phyloP scores from a whole-genome alignment of 2,329 filamentous ascomycete genomes.

The Verticillium nonalfalfae region DNA sequence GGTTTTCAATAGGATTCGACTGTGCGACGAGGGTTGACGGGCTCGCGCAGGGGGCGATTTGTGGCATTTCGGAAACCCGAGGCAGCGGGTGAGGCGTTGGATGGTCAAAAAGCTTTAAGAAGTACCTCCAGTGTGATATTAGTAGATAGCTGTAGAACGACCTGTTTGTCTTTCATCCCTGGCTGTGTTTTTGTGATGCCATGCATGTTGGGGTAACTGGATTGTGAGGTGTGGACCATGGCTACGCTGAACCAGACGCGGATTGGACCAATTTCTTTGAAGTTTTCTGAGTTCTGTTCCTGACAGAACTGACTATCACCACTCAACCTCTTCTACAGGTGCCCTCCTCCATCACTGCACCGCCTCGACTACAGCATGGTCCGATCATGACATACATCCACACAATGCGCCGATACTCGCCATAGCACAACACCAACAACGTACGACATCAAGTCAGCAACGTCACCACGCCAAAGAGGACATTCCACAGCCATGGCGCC shows the following conservation, averaged over 20 bases:
- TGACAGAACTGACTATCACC: too few relatives aligned
- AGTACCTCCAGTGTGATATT: not conserved
- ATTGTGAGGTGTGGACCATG: not conserved
- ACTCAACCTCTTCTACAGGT: too few relatives aligned
- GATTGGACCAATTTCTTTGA: not conserved
- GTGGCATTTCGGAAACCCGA: not conserved
- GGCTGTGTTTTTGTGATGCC: not conserved
- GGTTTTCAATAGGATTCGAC: not conserved
- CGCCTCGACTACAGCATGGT: too few relatives aligned
- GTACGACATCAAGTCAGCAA: too few relatives aligned
- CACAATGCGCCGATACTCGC: too few relatives aligned
- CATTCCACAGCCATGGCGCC: not conserved
- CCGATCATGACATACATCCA: too few relatives aligned
- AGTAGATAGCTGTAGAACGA: not conserved
- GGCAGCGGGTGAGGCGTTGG: not conserved
- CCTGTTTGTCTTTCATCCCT: not conserved
- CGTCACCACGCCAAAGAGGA: too few relatives aligned
- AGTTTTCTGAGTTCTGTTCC: too few relatives aligned
- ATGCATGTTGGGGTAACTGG: not conserved
- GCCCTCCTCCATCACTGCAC: too few relatives aligned
- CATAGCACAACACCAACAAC: too few relatives aligned
- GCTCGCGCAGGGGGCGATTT: not conserved
- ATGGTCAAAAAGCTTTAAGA: not conserved
- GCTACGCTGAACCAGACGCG: not conserved
- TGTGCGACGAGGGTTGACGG: too few relatives aligned